A percentile compares a stretch with the other conserved stretches of the same genome.
phyloP scores from a whole-genome alignment of 2,329 filamentous ascomycete species.

The Trichophyton simii region DNA sequence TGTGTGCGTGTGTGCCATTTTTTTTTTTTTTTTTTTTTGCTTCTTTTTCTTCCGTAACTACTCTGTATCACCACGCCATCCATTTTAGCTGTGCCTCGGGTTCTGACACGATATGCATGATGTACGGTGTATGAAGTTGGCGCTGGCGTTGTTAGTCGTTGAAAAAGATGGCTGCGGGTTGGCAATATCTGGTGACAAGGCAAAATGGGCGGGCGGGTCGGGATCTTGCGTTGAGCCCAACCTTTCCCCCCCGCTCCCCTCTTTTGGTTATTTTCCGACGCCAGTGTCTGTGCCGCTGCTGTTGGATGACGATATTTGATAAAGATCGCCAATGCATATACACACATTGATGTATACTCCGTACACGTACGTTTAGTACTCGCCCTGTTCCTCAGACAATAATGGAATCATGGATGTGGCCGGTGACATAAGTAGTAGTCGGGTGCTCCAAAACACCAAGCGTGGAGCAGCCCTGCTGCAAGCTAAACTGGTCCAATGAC shows the following conservation, averaged over 20 bases:
- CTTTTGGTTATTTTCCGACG: background rate
- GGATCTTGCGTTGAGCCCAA: background rate
- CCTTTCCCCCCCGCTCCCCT: background rate
- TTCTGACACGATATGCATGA: background rate
- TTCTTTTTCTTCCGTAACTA: background rate
- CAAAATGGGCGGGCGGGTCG: background rate
- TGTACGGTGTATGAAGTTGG: background rate
- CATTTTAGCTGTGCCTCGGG: background rate
- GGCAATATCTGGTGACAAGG: background rate
- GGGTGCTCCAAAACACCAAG: background rate
- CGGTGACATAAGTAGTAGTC: background rate
- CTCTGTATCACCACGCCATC: background rate
- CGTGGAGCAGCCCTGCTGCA: background rate
- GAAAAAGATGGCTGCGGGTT: background rate
- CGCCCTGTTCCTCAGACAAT: background rate
- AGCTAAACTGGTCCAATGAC: background rate
- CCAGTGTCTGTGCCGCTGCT: background rate
- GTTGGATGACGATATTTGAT: background rate
- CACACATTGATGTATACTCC: no score
- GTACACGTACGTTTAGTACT: background rate
- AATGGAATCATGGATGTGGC: background rate
- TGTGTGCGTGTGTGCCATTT: background rate
- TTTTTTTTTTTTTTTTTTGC: background rate
- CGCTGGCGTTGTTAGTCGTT: background rate
- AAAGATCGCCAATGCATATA: background rate